A percentile compares a stretch with the other conserved stretches of the same genome.
Conservation (phyloP, 2,329 filamentous ascomycete species). For the Nemania sp. region DNA sequence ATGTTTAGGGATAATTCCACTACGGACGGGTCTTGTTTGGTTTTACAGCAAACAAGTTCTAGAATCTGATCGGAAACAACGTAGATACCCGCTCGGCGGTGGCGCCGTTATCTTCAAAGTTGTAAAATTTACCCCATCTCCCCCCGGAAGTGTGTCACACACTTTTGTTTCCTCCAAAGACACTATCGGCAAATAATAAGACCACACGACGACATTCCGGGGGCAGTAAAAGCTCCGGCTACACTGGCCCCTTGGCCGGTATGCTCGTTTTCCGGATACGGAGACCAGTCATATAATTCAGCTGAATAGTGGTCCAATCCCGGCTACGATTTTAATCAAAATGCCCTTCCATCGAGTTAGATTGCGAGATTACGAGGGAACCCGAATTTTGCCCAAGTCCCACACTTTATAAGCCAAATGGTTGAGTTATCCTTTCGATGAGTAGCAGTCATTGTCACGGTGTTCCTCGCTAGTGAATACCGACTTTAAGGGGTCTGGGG, state of each 20-base stretch:
- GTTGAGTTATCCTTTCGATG: background rate
- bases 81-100: background rate
- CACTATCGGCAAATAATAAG: background rate
- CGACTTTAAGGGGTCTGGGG: constrained; percentile 8
- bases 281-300: background rate
- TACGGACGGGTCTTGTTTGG: background rate
- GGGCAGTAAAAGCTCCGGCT: background rate
- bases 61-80: background rate
- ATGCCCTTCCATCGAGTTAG: background rate
- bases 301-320: background rate
- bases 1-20: background rate
- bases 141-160: background rate
- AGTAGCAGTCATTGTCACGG: background rate
- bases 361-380: background rate
- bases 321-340: background rate
- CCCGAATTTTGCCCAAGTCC: background rate
- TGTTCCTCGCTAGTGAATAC: background rate
- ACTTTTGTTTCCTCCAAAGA: background rate
- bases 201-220: background rate
- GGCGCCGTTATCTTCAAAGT: background rate
- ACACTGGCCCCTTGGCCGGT: background rate
- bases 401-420: background rate
- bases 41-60: background rate
- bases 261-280: background rate
- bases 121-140: background rate